Evolutionary conservation across 768 basidiomycete species (phyloP), one percentile per base, ranked within the genome.

Genomic region (Mycena rosella): DNA sequence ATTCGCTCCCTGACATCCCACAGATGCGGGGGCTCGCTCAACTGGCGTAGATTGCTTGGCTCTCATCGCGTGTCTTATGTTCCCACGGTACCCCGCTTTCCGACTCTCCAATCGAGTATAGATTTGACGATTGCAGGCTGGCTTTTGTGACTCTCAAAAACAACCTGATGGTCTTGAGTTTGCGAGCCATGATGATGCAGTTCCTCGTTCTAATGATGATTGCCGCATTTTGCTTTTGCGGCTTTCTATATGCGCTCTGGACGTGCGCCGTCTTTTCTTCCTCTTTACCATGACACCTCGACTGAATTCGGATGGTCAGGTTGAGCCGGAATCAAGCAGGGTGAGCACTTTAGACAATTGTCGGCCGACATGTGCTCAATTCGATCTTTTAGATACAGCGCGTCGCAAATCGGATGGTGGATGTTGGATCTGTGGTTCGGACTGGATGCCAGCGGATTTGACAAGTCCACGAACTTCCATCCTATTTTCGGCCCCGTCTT

Each of bases 361-460:
- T 10, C 2, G 24, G 44, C 10, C 14, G 5, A 38, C 29, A 22
- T 20, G 15, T 17, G 53, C 48, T 24, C 9, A 65, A 44, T 40
- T 56, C 45, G 26, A 26, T 30, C 15, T 58, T 52, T 62, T 40
- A 49, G 20, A 40, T 78, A 78, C 9, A 71, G 72, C n/a, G 38
- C 51, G 9, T 32, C 63, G 7, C 66, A 65, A 29, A 94, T 96
- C 60, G 89, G 91, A 0, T 98, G 95, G 96, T 97, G 95, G 95
- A 94, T 98, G 90, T 85, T 96, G 26, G 94, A 96, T 74, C 78
- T 96, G 13, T 95, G 89, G 88, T 98, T 99, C 74, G 97, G 97
- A n/a, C 85, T 99, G 8, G 97, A 98, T 78, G 95, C 96, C 0
- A 89, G 85, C 52, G 96, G 96, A 5, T 98, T 99, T 73, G 88